Evolutionary conservation across 1,139 yeast species (phyloP).

Genomic region (Komagataea norvegica): DNA sequence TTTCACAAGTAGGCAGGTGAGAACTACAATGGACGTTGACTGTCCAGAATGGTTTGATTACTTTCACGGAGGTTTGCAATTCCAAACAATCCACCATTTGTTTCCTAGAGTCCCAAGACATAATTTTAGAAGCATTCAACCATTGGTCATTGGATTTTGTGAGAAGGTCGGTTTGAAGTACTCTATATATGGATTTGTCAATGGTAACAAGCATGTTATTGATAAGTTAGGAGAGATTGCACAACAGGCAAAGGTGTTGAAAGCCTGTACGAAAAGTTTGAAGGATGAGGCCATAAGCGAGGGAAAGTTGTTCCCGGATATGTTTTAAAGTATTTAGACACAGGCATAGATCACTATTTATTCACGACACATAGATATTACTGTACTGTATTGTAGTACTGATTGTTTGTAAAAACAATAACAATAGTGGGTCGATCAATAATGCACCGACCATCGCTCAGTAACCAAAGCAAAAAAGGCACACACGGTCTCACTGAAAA

Average conservation of each 20-base stretch:
- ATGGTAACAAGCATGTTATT: constrained; percentile 71
- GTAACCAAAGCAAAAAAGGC: no score
- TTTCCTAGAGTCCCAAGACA: constrained; percentile 90
- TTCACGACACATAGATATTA: no score
- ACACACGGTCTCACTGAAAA: no score
- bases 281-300: constrained; percentile 31
- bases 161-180: constrained; percentile 73
- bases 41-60: constrained; percentile 92
- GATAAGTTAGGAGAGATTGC: constrained; percentile 70
- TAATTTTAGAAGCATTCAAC: constrained; percentile 72
- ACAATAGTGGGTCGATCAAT: no score
- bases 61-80: constrained; percentile 88
- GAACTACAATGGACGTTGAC: constrained; percentile 94
- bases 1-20: constrained; percentile 74
- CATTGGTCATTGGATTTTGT: constrained; percentile 68
- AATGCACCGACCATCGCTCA: no score
- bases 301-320: constrained; percentile 16
- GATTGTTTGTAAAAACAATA: no score
- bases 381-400: background rate
- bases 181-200: constrained; percentile 78
- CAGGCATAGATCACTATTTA: no score
- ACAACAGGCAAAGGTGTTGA: constrained; percentile 68
- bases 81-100: constrained; percentile 86
- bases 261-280: constrained; percentile 61
- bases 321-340: no score